Percentiles rank a stretch among this genome's conserved stretches.
Evolutionary conservation across 495 filamentous ascomycete genomes (phyloP).

Genomic region (Lophium mytilinum): DNA sequence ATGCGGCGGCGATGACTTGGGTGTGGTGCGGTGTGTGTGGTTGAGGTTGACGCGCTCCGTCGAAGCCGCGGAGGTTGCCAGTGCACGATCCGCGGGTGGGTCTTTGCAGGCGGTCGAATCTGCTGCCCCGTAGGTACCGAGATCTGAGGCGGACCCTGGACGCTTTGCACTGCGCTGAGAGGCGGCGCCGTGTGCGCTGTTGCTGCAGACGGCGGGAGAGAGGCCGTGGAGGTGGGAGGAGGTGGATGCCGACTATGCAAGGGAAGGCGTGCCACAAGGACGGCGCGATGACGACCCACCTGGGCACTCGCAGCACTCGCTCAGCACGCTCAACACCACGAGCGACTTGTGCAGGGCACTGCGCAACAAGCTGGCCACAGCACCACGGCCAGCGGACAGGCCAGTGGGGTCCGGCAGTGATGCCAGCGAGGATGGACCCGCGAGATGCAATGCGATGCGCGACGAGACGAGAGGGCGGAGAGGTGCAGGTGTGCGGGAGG

Average conservation of each 20-base stretch:
- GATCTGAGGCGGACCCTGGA: neutral
- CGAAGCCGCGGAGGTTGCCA: neutral
- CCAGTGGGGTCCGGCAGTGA: too few relatives aligned
- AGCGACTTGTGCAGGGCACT: neutral
- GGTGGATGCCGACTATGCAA: neutral
- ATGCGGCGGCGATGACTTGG: neutral
- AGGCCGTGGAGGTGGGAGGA: neutral
- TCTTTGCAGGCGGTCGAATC: neutral
- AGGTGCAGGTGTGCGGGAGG: too few relatives aligned
- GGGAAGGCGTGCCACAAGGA: neutral
- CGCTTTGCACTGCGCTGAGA: neutral
- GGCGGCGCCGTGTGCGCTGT: neutral
- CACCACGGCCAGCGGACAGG: too few relatives aligned
- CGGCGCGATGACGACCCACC: neutral
- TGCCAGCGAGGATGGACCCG: too few relatives aligned
- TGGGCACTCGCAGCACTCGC: too few relatives aligned
- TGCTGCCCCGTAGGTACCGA: neutral
- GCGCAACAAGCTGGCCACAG: neutral
- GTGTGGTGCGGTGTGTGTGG: neutral
- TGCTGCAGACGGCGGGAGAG: neutral
- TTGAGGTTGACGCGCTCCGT: neutral
- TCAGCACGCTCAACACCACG: neutral
- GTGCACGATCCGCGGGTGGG: neutral
- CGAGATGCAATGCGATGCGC: too few relatives aligned
- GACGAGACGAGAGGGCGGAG: too few relatives aligned